These are phyloP conservation scores for Sanchytrium tribonematis DNA, from an alignment of 371 early-diverging fungal genomes.

Conservation along the genomic window DNA sequence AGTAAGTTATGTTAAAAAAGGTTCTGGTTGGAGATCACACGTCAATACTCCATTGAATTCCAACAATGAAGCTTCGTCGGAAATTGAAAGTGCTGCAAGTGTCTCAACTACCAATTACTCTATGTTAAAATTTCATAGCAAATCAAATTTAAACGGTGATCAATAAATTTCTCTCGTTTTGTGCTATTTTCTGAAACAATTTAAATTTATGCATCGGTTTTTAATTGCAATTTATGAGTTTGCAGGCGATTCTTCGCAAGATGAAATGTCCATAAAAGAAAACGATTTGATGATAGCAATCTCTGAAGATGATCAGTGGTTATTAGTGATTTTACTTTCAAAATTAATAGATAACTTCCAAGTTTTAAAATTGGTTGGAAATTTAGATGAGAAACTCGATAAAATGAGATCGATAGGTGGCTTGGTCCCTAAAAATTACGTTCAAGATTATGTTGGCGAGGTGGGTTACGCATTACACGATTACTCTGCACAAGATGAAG, in stretches of 20 bases:
- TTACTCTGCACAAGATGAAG: slow-evolving; percentile 52
- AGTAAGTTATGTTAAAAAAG: no score
- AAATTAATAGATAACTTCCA: not conserved
- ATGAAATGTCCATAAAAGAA: not conserved
- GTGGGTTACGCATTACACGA: slow-evolving; percentile 30
- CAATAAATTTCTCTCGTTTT: no score
- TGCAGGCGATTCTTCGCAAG: not conserved
- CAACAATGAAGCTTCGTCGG: no score
- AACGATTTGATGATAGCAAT: not conserved
- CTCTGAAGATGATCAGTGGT: not conserved
- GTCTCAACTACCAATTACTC: no score
- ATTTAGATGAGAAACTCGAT: not conserved
- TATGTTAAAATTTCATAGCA: no score
- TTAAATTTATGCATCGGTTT: no score
- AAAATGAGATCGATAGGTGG: not conserved
- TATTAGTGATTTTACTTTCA: not conserved
- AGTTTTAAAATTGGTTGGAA: not conserved
- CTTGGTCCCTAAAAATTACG: not conserved
- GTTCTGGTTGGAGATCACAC: no score
- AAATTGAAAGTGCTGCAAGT: no score
- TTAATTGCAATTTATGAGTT: not conserved
- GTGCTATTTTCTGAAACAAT: no score
- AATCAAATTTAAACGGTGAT: no score
- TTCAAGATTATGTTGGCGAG: not conserved
- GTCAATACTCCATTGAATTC: no score